Percentiles rank a stretch among this genome's conserved stretches.
Conservation (phyloP, 2,329 filamentous ascomycete species). For the Arthrobotrys sphaeroides region DNA sequence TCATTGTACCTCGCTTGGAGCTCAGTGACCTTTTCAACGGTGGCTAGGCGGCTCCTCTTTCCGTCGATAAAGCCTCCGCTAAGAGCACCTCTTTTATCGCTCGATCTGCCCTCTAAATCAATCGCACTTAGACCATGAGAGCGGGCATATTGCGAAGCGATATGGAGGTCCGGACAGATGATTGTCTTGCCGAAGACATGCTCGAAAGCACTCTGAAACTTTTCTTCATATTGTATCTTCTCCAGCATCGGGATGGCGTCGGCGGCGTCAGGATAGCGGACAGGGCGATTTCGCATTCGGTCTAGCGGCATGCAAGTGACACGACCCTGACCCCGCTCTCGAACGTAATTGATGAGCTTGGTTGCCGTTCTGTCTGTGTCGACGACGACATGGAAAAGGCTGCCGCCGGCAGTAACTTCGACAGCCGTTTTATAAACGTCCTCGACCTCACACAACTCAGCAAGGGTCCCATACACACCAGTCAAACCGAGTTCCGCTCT, state of each 20-base stretch:
- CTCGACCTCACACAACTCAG: constrained; percentile 87
- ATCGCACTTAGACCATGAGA: constrained; percentile 93
- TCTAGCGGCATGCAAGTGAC: constrained; percentile 95
- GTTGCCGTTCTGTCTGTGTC: constrained; percentile 90
- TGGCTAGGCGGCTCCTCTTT: constrained; percentile 84
- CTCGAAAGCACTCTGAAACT: constrained; percentile 84
- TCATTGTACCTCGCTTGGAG: constrained; percentile 79
- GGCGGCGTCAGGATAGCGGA: constrained; percentile 82
- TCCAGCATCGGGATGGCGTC: constrained; percentile 80
- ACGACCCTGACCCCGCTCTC: constrained; percentile 67
- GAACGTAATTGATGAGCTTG: constrained; percentile 73
- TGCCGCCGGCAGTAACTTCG: constrained; percentile 90
- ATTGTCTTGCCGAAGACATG: constrained; percentile 97
- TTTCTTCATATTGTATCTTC: constrained; percentile 80
- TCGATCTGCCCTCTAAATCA: constrained; percentile 91
- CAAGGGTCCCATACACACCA: constrained; percentile 90
- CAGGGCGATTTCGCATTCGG: constrained; percentile 74
- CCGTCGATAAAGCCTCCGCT: constrained; percentile 94
- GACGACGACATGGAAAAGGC: constrained; percentile 94
- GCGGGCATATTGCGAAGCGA: constrained; percentile 89
- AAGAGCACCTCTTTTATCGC: constrained; percentile 93
- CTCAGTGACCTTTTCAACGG: constrained; percentile 77
- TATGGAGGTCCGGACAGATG: constrained; percentile 86
- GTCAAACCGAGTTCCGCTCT: constrained; percentile 80
- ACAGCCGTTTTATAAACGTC: constrained; percentile 87